phyloP scores from a whole-genome alignment of 225 moss, liverwort and hornwort genomes.

The Straminergon stramineum region DNA sequence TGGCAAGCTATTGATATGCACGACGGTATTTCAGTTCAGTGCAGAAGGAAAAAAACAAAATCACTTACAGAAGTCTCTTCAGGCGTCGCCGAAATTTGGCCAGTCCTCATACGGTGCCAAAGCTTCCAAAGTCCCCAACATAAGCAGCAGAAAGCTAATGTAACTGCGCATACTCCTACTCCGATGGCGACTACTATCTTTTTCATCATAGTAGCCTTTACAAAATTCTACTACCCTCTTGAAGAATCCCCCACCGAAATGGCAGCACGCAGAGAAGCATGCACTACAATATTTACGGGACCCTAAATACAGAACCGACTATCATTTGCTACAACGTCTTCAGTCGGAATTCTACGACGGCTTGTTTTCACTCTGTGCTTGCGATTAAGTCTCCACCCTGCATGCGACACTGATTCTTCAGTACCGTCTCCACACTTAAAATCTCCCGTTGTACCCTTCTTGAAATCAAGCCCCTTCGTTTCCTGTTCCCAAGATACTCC shows the following conservation, averaged over 20 bases:
- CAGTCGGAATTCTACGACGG: not conserved
- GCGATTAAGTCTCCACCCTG: not conserved
- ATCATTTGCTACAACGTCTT: not conserved
- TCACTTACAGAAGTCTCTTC: constrained; percentile 26
- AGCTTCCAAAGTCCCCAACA: constrained; percentile 28
- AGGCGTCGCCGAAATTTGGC: constrained; percentile 31
- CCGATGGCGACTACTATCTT: constrained; percentile 8
- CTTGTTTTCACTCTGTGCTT: not conserved
- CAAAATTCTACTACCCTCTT: not conserved
- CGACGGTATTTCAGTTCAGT: not conserved
- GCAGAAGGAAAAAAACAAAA: not conserved
- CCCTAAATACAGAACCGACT: not conserved
- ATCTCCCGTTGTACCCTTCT: not conserved
- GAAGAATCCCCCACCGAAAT: not conserved
- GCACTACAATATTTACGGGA: not conserved
- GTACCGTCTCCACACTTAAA: not conserved
- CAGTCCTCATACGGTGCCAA: constrained; percentile 8
- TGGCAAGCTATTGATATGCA: not conserved
- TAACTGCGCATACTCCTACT: not conserved
- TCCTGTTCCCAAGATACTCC: not conserved
- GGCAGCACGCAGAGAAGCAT: not conserved
- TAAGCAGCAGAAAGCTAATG: constrained; percentile 2
- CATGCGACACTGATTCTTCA: not conserved
- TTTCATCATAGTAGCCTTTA: not conserved
- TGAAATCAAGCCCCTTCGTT: not conserved